phyloP scores from a whole-genome alignment of 2,329 filamentous ascomycete genomes.

The Fusarium sp. region DNA sequence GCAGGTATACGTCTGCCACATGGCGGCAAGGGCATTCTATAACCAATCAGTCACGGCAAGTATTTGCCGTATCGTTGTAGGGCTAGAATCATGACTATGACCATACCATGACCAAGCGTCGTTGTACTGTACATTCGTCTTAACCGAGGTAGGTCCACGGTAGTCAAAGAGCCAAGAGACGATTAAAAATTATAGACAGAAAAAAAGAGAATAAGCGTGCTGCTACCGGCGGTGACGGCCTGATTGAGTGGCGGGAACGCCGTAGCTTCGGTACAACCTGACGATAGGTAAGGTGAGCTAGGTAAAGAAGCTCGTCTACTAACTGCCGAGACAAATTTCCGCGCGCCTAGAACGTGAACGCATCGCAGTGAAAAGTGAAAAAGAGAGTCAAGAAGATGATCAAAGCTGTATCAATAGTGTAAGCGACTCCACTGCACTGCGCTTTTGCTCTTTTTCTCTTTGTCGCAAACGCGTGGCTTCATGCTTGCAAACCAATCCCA shows the following conservation, averaged over 20 bases:
- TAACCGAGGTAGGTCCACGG: neutral
- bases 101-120: neutral
- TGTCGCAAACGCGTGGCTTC: conserved; percentile 42
- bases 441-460: conserved; percentile 37
- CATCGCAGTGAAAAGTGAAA: neutral
- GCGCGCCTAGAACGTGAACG: conserved; percentile 28
- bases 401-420: conserved; percentile 2
- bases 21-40: conserved; percentile 25
- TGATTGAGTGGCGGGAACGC: neutral
- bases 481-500: conserved; percentile 42
- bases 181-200: neutral
- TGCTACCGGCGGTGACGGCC: conserved; percentile 1
- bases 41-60: conserved; percentile 4
- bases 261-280: conserved; percentile 4
- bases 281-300: neutral
- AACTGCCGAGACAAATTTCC: conserved; percentile 17
- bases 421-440: conserved; percentile 39
- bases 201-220: neutral
- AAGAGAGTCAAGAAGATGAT: neutral
- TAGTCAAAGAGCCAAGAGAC: neutral
- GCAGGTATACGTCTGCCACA: conserved; percentile 35
- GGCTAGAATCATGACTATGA: neutral
- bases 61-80: neutral
- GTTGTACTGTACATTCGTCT: conserved; percentile 8
- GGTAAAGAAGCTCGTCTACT: conserved; percentile 15